Conservation (phyloP, 345 rosid species). For the Pugionium cornutum region DNA sequence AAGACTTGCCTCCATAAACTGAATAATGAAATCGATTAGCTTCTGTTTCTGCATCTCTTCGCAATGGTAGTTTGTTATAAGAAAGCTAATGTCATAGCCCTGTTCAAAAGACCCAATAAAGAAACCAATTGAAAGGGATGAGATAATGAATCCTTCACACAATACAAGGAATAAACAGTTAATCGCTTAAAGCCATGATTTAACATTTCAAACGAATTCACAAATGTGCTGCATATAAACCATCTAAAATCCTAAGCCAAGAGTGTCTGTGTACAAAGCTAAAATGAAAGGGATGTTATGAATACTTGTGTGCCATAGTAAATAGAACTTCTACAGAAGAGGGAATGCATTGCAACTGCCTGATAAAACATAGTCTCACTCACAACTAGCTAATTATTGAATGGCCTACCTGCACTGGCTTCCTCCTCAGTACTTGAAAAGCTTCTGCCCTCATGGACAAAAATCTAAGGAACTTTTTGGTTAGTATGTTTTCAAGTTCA, state of each 20-base stretch:
- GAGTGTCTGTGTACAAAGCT: too few species aligned
- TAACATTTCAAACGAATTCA: background rate
- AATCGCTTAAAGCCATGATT: too few species aligned
- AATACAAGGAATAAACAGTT: too few species aligned
- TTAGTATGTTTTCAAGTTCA: conserved; percentile 93
- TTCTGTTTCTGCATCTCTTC: conserved; percentile 98
- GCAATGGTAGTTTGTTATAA: conserved; percentile 91
- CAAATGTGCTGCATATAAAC: background rate
- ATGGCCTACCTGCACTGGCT: conserved; percentile 77
- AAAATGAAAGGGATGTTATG: background rate
- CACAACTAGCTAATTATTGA: conserved; percentile 1
- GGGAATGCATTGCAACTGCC: conserved; percentile 18
- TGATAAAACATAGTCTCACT: conserved; percentile 1
- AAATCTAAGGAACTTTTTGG: conserved; percentile 90
- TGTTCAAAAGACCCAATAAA: conserved; percentile 42
- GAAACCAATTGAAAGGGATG: background rate
- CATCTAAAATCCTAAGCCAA: background rate
- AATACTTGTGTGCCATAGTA: background rate
- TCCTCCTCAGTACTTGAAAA: conserved; percentile 92
- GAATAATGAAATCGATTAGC: conserved; percentile 93
- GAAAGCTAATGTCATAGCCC: conserved; percentile 99
- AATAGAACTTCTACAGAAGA: conserved; percentile 11
- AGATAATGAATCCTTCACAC: background rate
- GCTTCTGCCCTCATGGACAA: conserved; percentile 99
- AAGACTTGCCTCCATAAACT: conserved; percentile 91